Percentiles rank a stretch among this genome's conserved stretches.
Conservation (phyloP, 2,329 filamentous ascomycete species). For the Fusarium sp. region DNA sequence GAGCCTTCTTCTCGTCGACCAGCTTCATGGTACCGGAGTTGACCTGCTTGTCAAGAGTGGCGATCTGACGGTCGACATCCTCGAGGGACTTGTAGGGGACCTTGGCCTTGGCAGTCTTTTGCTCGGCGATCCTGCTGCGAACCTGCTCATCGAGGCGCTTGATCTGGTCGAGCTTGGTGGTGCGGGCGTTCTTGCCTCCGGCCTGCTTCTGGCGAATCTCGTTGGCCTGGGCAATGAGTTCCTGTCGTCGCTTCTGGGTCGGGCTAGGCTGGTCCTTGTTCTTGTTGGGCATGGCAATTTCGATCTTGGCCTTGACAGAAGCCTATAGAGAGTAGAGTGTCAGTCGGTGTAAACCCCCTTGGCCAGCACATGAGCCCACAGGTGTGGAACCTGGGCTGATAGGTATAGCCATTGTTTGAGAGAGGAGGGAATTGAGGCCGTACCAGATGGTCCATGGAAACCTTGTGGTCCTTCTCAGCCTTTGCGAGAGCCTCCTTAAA, state of each 20-base stretch:
- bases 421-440: slow-evolving; percentile 36
- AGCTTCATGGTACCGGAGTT: slow-evolving; percentile 92
- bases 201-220: slow-evolving; percentile 90
- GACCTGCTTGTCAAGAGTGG: slow-evolving; percentile 84
- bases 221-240: slow-evolving; percentile 84
- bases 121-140: slow-evolving; percentile 85
- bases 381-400: slow-evolving; percentile 30
- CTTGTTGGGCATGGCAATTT: slow-evolving; percentile 79
- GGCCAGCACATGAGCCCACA: slow-evolving; percentile 31
- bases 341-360: slow-evolving; percentile 24
- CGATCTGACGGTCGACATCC: slow-evolving; percentile 87
- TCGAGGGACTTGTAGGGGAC: slow-evolving; percentile 88
- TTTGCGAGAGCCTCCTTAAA: slow-evolving; percentile 84
- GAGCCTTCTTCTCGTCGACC: slow-evolving; percentile 96
- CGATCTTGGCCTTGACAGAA: slow-evolving; percentile 88
- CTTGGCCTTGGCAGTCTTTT: slow-evolving; percentile 86
- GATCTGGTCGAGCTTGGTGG: slow-evolving; percentile 86
- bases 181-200: slow-evolving; percentile 85
- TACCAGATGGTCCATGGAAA: slow-evolving; percentile 72
- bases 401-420: slow-evolving; percentile 8
- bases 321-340: slow-evolving; percentile 68
- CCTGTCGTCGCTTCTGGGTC: slow-evolving; percentile 83
- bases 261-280: slow-evolving; percentile 84
- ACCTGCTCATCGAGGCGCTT: slow-evolving; percentile 92
- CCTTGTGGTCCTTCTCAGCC: slow-evolving; percentile 88